Evolutionary conservation across 176 grass and related monocot species (phyloP).

Genomic region (Oryza longistaminata): DNA sequence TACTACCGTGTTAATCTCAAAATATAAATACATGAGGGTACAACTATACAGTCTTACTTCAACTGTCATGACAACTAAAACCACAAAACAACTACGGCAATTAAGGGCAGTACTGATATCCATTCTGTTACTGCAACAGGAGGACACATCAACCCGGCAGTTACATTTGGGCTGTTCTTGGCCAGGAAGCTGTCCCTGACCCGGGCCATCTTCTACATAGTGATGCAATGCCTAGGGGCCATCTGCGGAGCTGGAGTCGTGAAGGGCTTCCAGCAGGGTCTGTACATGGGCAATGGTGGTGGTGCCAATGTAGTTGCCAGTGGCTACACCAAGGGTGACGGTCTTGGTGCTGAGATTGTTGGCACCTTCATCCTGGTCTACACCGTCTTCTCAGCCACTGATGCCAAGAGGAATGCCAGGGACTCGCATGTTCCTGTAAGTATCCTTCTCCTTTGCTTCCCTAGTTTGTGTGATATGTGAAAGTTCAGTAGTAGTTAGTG

Average conservation of each 20-base stretch:
- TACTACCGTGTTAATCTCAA: neutral
- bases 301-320: slow-evolving; percentile 65
- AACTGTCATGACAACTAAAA: neutral
- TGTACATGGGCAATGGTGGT: slow-evolving; percentile 78
- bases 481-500: neutral
- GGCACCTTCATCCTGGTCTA: slow-evolving; percentile 93
- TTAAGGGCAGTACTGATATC: slow-evolving; percentile 21
- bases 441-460: slow-evolving; percentile 30
- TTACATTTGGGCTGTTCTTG: slow-evolving; percentile 86
- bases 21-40: neutral
- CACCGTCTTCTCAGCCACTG: slow-evolving; percentile 94
- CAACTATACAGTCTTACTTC: neutral
- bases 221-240: slow-evolving; percentile 91
- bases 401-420: slow-evolving; percentile 91
- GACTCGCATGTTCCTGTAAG: slow-evolving; percentile 95
- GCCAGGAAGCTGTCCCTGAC: slow-evolving; percentile 85
- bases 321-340: slow-evolving; percentile 80
- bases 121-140: slow-evolving; percentile 44
- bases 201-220: slow-evolving; percentile 82
- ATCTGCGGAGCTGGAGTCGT: slow-evolving; percentile 87
- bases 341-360: slow-evolving; percentile 83
- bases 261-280: slow-evolving; percentile 83
- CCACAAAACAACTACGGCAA: neutral
- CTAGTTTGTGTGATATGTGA: neutral
- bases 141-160: slow-evolving; percentile 92